Base-by-base conservation (phyloP, 2,329 filamentous ascomycete genomes). In the Penicillium sp. region DNA sequence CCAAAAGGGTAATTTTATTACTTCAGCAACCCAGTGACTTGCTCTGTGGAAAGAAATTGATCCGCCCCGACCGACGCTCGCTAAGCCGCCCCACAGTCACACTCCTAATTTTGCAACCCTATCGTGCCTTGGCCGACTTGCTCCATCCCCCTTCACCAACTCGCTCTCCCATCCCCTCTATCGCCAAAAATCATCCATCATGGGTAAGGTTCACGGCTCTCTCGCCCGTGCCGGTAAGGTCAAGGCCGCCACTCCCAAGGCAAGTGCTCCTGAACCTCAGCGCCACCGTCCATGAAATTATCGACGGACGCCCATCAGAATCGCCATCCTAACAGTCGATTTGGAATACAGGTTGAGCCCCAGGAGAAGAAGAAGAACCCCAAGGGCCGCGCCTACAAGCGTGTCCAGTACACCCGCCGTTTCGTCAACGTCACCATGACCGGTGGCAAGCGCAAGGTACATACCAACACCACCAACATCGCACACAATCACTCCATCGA, bases 381-480 rank as follows among this genome's bases (percentile, higher is more conserved):
- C 68, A 95, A 95, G 82, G 90, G 90, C 67, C 88, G 90, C 67
- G 90, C 90, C 60, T 87, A 92, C 76, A 96, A 96, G 88, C 82
- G 90, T 66, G 82, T 93, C 70, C 82, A 80, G 71, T 95, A 95
- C 81, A 95, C 87, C 61, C 85, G 90, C 70, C 88, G 90, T 65
- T 96, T 96, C 77, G 89, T 96, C 60, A 95, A 96, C 75, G 88
- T 96, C 68, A 92, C 86, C 65, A 79, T 95, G 74, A 93, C 89
- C 56, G 89, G 88, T 72, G 90, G 90, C 76, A 96, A 96, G 89
- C 80, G 90, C 73, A 95, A 95, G 87, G 87, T 92, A 71, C 66
- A 51, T 52, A 38, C 32, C 42, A 37, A 47, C 31, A 23, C 32
- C 37, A 41, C 25, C 38, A 40, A 41, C 30, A 30, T 22, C 41